Evolutionary conservation across 768 basidiomycete species (phyloP), one percentile per base, ranked within the genome.

Genomic region (Leccinum fibrillosum): DNA sequence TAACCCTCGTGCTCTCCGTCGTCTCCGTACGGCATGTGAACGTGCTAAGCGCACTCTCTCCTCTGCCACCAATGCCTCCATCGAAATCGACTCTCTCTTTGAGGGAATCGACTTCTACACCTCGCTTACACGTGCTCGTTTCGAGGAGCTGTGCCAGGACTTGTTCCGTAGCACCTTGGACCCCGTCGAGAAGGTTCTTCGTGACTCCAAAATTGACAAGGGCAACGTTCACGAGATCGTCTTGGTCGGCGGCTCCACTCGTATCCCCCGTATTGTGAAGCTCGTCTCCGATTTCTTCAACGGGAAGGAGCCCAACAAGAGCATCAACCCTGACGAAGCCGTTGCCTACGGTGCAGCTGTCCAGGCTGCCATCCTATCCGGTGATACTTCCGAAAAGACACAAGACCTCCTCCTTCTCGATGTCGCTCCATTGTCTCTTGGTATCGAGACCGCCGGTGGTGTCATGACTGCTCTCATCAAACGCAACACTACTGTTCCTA

Each of bases 51-150:
- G 94, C 58, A 97, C 94, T 23, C 90, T 98, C 60, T 98, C 96
- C 34, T 97, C 94, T 49, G 94, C 94, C 56, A 88, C 95, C 54
- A 94, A 96, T 74, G 95, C 96, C 50, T 90, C 93, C 67, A 93
- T 98, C 66, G 96, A 98, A 76, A 97, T 98, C 71, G 96, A 98
- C 80, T 97, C 95, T 50, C 88, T 98, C 62, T 97, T 83, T 73
- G 94, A 97, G 83, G 95, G 95, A 71, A 89, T 96, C 73, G 96
- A 98, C 78, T 98, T 98, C 81, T 97, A 95, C 82, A 96, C 94
- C 19, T 93, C 94, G 55, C 85, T 98, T 71, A 98, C 96, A 69
- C 94, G 96, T 81, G 95, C 94, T 53, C 92, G 95, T 69, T 26
- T 26, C 26, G 26, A 26, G 26, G 26, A 26, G 72, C 80, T 98